These are phyloP conservation scores for Lyophyllum shimeji DNA, from an alignment of 768 basidiomycete species.

Conservation along the genomic window DNA sequence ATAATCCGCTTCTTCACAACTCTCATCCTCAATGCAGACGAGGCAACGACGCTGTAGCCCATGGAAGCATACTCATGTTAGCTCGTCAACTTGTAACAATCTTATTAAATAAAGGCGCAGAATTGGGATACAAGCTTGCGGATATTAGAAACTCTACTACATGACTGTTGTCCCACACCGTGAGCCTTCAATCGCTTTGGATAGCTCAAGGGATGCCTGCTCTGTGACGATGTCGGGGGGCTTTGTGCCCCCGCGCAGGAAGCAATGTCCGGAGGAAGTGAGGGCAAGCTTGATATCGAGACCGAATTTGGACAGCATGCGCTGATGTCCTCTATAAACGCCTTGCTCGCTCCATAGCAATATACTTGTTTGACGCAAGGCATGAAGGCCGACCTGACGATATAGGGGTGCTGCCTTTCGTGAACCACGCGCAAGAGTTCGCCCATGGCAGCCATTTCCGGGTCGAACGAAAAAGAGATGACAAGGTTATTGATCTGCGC, in stretches of 20 bases:
- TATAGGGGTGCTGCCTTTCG: background rate
- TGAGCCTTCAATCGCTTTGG: background rate
- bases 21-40: constrained; percentile 69
- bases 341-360: constrained; percentile 10
- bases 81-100: background rate
- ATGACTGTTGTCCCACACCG: background rate
- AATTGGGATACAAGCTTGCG: background rate
- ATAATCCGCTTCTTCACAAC: constrained; percentile 65
- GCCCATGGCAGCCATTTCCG: background rate
- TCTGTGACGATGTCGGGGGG: background rate
- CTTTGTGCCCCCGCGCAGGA: too few relatives aligned
- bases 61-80: too few relatives aligned
- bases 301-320: constrained; percentile 7
- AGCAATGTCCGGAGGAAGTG: background rate
- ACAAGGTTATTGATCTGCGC: constrained; percentile 18
- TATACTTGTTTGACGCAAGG: background rate
- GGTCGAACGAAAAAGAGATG: constrained; percentile 14
- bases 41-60: constrained; percentile 31
- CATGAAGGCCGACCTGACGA: background rate
- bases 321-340: constrained; percentile 4
- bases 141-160: background rate
- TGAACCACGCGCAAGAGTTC: background rate
- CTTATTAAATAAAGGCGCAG: background rate
- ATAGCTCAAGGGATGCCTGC: too few relatives aligned
- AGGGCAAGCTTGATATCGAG: background rate